A percentile compares a stretch with the other conserved stretches of the same genome.
Conservation (phyloP, 2,329 filamentous ascomycete genomes). For the Fusarium xylarioides region DNA sequence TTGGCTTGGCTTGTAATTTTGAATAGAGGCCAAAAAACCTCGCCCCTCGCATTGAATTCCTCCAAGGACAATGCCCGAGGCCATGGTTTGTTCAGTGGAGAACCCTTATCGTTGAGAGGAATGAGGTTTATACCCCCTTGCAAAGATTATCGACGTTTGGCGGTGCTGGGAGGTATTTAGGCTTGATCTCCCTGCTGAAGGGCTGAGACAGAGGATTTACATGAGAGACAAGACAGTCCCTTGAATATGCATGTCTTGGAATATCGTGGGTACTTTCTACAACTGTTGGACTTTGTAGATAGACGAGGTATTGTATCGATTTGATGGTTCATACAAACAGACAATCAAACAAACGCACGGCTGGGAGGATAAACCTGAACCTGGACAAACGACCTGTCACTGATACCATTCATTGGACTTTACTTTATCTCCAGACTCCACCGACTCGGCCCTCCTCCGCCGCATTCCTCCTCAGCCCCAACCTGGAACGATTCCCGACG, state of each 20-base stretch:
- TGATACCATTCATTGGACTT: neutral
- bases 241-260: neutral
- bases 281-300: neutral
- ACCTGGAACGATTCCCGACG: conserved; percentile 8
- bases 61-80: neutral
- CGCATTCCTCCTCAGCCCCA: neutral
- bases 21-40: neutral
- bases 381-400: conserved; percentile 2
- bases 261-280: neutral
- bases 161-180: neutral
- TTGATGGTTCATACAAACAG: neutral
- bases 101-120: neutral
- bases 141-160: neutral
- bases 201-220: conserved; percentile 1
- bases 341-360: neutral
- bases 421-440: conserved; percentile 9
- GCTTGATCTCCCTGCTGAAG: conserved; percentile 13
- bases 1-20: conserved; percentile 26
- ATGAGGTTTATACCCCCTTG: neutral
- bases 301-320: neutral
- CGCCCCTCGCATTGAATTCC: conserved; percentile 1
- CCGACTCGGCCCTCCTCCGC: neutral
- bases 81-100: neutral
- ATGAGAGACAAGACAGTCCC: neutral
- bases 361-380: neutral